phyloP scores from a whole-genome alignment of 768 basidiomycete species.

The Fistulinella prunicolor region DNA sequence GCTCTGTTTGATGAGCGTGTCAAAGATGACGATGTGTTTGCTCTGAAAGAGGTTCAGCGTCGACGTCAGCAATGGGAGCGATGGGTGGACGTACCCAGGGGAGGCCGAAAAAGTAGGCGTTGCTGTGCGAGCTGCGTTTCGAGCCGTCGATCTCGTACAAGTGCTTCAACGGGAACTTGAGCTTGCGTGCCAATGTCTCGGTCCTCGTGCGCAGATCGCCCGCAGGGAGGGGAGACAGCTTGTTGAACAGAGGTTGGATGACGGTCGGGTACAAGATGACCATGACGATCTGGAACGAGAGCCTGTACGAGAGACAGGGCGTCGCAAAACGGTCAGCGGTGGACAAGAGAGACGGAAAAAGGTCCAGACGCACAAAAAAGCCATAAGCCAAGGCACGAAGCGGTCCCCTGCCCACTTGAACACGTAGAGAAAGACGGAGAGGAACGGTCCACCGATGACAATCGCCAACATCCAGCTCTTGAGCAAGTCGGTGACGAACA shows the following conservation, averaged over 20 bases:
- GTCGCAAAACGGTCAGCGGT: not conserved
- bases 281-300: constrained; percentile 82
- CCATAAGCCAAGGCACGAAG: constrained; percentile 93
- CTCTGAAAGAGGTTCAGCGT: constrained; percentile 41
- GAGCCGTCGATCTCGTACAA: constrained; percentile 97
- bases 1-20: constrained; percentile 91
- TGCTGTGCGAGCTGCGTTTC: constrained; percentile 92
- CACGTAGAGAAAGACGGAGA: constrained; percentile 82
- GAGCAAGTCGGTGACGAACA: constrained; percentile 77
- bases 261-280: constrained; percentile 79
- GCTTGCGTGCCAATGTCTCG: constrained; percentile 70
- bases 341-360: not conserved
- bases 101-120: constrained; percentile 98
- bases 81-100: constrained; percentile 65
- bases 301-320: constrained; percentile 37
- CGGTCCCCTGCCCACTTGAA: constrained; percentile 92
- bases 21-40: constrained; percentile 96
- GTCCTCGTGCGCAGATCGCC: constrained; percentile 79
- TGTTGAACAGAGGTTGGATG: constrained; percentile 97
- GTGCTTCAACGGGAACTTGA: constrained; percentile 92
- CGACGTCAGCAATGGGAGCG: not conserved
- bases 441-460: constrained; percentile 78
- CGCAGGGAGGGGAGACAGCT: constrained; percentile 77
- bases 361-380: constrained; percentile 65
- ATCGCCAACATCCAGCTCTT: constrained; percentile 76